These are phyloP conservation scores for Aegle marmelos DNA, from an alignment of 345 rosid species.

Conservation along the genomic window DNA sequence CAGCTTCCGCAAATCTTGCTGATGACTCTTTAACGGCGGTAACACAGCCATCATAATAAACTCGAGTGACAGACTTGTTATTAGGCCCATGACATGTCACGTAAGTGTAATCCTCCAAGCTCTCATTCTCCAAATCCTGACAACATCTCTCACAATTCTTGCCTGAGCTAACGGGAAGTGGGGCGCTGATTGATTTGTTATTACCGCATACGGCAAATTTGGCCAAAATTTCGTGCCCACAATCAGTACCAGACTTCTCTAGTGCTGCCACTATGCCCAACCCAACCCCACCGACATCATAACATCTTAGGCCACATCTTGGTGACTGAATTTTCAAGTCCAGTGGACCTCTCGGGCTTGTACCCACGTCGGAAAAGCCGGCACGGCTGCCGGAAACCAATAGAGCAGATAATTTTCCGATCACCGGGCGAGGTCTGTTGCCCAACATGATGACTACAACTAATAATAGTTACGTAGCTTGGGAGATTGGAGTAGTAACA, in stretches of 20 bases:
- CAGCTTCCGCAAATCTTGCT: constrained; percentile 22
- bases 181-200: constrained; percentile 25
- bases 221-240: constrained; percentile 24
- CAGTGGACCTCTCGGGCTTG: constrained; percentile 70
- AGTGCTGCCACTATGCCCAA: constrained; percentile 78
- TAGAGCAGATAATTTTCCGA: constrained; percentile 66
- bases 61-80: constrained; percentile 45
- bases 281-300: constrained; percentile 65
- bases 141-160: constrained; percentile 11
- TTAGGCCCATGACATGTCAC: constrained; percentile 54
- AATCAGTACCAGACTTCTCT: constrained; percentile 39
- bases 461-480: not conserved
- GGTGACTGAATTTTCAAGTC: constrained; percentile 62
- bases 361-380: constrained; percentile 30
- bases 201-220: constrained; percentile 27
- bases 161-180: constrained; percentile 30
- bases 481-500: not conserved
- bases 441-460: constrained; percentile 48
- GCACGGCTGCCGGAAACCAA: constrained; percentile 53
- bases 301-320: constrained; percentile 41
- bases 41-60: constrained; percentile 46
- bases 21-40: constrained; percentile 21
- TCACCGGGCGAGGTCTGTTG: constrained; percentile 69
- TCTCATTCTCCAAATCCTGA: constrained; percentile 40
- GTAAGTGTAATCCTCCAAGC: constrained; percentile 58